A percentile compares a stretch with the other conserved stretches of the same genome.
Conservation (phyloP, 2,329 filamentous ascomycete species). For the Ceratocystis smalleyi region DNA sequence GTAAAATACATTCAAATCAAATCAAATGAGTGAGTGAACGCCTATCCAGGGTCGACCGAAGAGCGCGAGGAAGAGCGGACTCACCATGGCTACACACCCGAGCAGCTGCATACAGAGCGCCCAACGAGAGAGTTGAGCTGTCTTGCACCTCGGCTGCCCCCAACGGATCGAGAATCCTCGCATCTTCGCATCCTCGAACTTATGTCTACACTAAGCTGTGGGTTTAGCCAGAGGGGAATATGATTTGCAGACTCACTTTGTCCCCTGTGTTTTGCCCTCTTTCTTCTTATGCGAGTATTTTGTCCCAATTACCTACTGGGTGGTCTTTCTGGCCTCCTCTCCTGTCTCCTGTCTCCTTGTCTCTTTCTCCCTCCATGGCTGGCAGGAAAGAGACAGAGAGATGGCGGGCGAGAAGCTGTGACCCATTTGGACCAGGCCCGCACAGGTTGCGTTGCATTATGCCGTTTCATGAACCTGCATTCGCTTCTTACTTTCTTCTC, state of each 20-base stretch:
- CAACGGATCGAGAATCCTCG: background rate
- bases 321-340: background rate
- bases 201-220: background rate
- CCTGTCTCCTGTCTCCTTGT: background rate
- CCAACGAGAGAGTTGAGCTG: too few species aligned
- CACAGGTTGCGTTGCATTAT: background rate
- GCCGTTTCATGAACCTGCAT: constrained; percentile 7
- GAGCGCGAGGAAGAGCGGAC: too few species aligned
- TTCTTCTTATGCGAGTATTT: background rate
- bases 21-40: background rate
- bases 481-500: background rate
- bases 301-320: background rate
- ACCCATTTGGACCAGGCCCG: background rate
- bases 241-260: background rate
- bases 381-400: background rate
- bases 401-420: background rate
- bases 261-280: background rate
- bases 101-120: background rate
- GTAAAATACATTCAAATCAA: too few species aligned
- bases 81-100: background rate
- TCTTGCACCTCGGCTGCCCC: background rate
- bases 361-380: background rate
- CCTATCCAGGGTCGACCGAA: background rate
- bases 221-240: background rate
- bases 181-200: background rate